Evolutionary conservation across 345 rosid species (phyloP).

Genomic region (Trapa incisa): DNA sequence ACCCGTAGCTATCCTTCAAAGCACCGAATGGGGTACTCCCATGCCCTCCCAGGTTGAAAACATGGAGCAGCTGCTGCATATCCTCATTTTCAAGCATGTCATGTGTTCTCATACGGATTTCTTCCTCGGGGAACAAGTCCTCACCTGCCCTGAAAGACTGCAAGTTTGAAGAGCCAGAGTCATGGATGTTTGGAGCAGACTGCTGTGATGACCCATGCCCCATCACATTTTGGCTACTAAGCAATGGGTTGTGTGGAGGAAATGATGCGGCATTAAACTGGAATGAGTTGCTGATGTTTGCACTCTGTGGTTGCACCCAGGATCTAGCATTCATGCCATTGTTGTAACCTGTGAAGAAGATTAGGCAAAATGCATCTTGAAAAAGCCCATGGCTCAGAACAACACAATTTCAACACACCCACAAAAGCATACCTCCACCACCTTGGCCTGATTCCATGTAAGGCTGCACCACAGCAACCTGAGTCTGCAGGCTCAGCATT

Average conservation of each 20-base stretch:
- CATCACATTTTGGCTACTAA: conserved; percentile 20
- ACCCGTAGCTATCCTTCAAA: conserved; percentile 38
- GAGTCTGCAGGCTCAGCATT: conserved; percentile 30
- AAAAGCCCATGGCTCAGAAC: neutral
- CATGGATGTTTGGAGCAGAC: conserved; percentile 28
- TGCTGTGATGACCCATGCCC: conserved; percentile 31
- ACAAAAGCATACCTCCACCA: conserved; percentile 38
- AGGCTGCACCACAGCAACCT: conserved; percentile 42
- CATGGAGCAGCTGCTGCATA: conserved; percentile 73
- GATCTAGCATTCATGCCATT: conserved; percentile 29
- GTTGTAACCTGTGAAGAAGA: conserved; percentile 29
- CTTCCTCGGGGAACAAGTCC: conserved; percentile 70
- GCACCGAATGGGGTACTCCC: conserved; percentile 31
- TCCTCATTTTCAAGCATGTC: conserved; percentile 90
- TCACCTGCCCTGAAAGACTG: conserved; percentile 33
- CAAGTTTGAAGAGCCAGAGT: conserved; percentile 26
- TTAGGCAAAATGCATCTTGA: conserved; percentile 5
- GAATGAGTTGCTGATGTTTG: conserved; percentile 27
- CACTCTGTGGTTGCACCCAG: conserved; percentile 35
- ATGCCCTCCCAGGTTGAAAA: conserved; percentile 59
- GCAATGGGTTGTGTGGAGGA: conserved; percentile 34
- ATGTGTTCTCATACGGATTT: conserved; percentile 61
- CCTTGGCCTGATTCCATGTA: conserved; percentile 31
- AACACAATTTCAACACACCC: neutral
- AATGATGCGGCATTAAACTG: conserved; percentile 36